Evolutionary conservation across 495 filamentous ascomycete genomes (phyloP).

Genomic region (Aspergillus heteromorphus): DNA sequence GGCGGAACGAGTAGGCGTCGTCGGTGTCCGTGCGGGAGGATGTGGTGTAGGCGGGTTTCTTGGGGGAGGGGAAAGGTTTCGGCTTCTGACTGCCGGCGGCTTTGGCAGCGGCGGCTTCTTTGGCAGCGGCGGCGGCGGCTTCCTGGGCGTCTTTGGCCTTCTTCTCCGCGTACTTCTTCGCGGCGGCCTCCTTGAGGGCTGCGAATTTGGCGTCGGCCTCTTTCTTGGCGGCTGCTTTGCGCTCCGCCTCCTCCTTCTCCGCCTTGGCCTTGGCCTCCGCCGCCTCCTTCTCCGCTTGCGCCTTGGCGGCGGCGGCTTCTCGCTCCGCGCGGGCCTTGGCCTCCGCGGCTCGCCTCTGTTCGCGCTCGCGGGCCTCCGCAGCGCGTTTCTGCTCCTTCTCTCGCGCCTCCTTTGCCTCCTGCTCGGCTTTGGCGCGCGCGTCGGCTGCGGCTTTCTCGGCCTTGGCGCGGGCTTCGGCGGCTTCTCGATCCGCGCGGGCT

Average conservation of each 20-base stretch:
- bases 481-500: conserved; percentile 14
- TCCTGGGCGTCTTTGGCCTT: conserved; percentile 38
- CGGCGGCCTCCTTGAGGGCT: conserved; percentile 41
- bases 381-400: conserved; percentile 27
- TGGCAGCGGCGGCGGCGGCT: conserved; percentile 20
- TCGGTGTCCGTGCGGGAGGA: conserved; percentile 64
- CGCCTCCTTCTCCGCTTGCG: conserved; percentile 34
- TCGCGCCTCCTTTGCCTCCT: conserved; percentile 17
- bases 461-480: conserved; percentile 14
- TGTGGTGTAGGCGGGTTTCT: conserved; percentile 54
- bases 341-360: conserved; percentile 30
- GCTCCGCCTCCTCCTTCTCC: conserved; percentile 39
- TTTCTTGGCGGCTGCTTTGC: conserved; percentile 39
- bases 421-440: conserved; percentile 4
- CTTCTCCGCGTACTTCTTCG: conserved; percentile 43
- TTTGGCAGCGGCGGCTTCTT: conserved; percentile 27
- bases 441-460: conserved; percentile 27
- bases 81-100: conserved; percentile 22
- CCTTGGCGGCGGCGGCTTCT: conserved; percentile 36
- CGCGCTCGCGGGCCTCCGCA: conserved; percentile 24
- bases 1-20: conserved; percentile 69
- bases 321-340: conserved; percentile 29
- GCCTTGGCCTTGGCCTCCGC: conserved; percentile 36
- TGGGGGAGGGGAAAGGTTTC: conserved; percentile 40
- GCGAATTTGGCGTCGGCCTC: conserved; percentile 45